Evolutionary conservation across 805 yeast genomes (phyloP).

Genomic region (Metschnikowia similis): DNA sequence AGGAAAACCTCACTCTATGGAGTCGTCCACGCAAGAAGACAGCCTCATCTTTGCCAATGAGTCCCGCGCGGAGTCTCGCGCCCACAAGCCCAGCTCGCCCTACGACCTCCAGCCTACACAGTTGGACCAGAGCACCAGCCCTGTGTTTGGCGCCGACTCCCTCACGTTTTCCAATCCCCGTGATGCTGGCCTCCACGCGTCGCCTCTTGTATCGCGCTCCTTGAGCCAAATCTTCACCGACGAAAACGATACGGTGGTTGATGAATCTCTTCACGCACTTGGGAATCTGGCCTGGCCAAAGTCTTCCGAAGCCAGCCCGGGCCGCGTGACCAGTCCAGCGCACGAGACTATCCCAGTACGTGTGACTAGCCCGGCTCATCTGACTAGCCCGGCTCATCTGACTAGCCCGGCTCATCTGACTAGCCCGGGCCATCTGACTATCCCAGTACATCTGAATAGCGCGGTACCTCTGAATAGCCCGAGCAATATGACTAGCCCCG

Average conservation of each 20-base stretch:
- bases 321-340: background rate
- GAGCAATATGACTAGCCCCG: no score
- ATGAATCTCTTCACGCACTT: background rate
- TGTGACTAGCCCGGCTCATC: no score
- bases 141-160: conserved; percentile 6
- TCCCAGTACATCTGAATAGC: no score
- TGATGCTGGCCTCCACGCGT: background rate
- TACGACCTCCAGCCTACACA: conserved; percentile 10
- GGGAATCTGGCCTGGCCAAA: background rate
- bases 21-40: conserved; percentile 17
- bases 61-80: background rate
- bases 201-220: background rate
- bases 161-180: conserved; percentile 6
- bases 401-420: no score
- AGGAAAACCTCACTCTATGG: conserved; percentile 4
- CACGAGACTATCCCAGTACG: no score
- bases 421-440: no score
- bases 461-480: no score
- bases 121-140: conserved; percentile 7
- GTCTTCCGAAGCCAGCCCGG: background rate
- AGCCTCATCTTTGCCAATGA: conserved; percentile 31
- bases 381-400: no score
- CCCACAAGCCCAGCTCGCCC: conserved; percentile 2
- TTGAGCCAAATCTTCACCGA: background rate
- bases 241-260: background rate